Evolutionary conservation across 345 rosid genomes (phyloP), one percentile per base, ranked within the genome.

Genomic region (Aurinia saxatilis): DNA sequence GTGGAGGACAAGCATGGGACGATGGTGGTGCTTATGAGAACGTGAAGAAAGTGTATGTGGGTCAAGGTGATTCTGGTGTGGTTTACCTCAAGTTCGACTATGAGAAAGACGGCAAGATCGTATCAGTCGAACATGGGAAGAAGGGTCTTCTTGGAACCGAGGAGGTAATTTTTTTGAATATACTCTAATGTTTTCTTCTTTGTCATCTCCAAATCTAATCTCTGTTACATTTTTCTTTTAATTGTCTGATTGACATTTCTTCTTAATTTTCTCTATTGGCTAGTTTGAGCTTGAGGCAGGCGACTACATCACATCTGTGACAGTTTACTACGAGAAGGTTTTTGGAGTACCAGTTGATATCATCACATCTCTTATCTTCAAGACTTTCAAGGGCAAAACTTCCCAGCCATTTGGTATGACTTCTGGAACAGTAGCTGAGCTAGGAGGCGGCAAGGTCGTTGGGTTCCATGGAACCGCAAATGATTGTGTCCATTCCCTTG

Each of bases 61-160:
- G 75, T 10, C 70, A 64, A 71, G 75, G 70, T 64, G 75, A 64
- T 21, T 71, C 70, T 57, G 65, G 70, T 44, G 66, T 71, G 31
- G 71, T 40, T 27, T 71, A 71, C 12, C 37, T 71, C 29, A 63
- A 65, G 65, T 63, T 71, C 29, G 75, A 64, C 35, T 71, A 71
- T 39, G 70, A 57, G 33, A 64, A 64, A 44, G 70, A 50, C 50
- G 75, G 75, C 10, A 63, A 70, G 45, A 55, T 63, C 25, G 64
- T 63, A 31, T 62, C 74, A 31, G 10, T 14, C 11, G 74, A 70
- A 38, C 74, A 70, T 70, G 74, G 74, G 2, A 70, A 63, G 69
- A 40, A 39, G 69, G 56, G 64, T 4, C 5, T 70, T 3, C 74
- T 70, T 11, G 74, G 30, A n/a, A 23, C 68, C 31, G 69, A 70